Conservation (phyloP, 306 rosid genomes). For the Quercus glauca region DNA sequence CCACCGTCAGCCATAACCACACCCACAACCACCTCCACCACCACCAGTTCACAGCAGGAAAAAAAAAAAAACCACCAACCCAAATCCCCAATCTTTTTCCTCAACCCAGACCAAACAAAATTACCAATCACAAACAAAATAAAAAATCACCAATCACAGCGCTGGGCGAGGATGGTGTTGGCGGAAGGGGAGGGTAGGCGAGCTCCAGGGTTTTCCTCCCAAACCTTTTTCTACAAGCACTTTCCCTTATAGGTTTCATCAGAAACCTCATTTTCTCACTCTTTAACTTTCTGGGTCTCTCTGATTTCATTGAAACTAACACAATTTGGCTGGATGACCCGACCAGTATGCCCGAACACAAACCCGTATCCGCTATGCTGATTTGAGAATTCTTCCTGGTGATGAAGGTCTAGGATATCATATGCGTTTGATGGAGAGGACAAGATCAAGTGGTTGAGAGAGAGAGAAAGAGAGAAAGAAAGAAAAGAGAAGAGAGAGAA, state of each 20-base stretch:
- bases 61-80: too few relatives aligned
- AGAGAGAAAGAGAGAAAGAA: too few relatives aligned
- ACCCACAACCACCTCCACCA: too few relatives aligned
- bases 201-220: constrained; percentile 65
- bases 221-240: constrained; percentile 50
- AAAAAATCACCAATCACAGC: too few relatives aligned
- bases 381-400: constrained; percentile 70
- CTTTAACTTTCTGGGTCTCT: constrained; percentile 58
- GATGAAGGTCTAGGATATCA: constrained; percentile 36
- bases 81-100: too few relatives aligned
- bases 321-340: constrained; percentile 39
- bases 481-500: constrained; percentile 21
- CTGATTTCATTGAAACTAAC: constrained; percentile 60
- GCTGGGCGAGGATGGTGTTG: too few relatives aligned
- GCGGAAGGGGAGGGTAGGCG: not conserved
- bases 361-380: constrained; percentile 53
- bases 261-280: constrained; percentile 48
- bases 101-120: too few relatives aligned
- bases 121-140: too few relatives aligned
- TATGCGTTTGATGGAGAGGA: constrained; percentile 58
- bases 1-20: too few relatives aligned
- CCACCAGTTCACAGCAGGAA: too few relatives aligned
- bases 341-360: constrained; percentile 12
- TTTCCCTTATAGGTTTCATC: constrained; percentile 56
- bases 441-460: constrained; percentile 64